These are phyloP conservation scores for Cyclotella sp. DNA, from an alignment of 108 stramenopile genomes.

Conservation along the genomic window DNA sequence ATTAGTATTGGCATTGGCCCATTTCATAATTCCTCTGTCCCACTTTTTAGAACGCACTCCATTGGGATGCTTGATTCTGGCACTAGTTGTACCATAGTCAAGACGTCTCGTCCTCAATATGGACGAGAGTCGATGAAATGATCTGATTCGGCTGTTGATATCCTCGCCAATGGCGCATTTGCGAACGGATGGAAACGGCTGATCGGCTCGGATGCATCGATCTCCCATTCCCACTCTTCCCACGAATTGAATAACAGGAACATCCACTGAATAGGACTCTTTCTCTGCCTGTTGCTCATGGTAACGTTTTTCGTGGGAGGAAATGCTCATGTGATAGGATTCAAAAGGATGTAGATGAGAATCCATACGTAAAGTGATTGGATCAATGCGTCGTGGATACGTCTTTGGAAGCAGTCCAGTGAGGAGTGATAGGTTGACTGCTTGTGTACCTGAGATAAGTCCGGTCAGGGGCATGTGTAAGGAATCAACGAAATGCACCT, in stretches of 20 bases:
- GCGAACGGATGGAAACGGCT: conserved; percentile 49
- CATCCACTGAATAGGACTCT: background rate
- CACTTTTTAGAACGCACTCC: too few species aligned
- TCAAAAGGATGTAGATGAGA: background rate
- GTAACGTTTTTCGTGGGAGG: background rate
- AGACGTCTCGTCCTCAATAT: background rate
- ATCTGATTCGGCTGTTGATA: background rate
- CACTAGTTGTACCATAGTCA: too few species aligned
- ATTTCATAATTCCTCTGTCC: too few species aligned
- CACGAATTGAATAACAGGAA: conserved; percentile 57
- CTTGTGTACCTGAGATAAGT: background rate
- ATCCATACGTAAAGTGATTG: conserved; percentile 11
- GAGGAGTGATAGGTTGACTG: conserved; percentile 21
- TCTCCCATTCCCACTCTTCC: conserved; percentile 70
- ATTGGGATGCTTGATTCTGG: too few species aligned
- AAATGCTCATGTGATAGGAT: background rate
- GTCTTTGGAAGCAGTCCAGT: conserved; percentile 17
- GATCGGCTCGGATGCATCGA: conserved; percentile 72
- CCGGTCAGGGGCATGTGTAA: background rate
- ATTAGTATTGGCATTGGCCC: too few species aligned
- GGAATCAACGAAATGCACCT: conserved; percentile 15
- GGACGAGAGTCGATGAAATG: background rate
- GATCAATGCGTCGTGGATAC: conserved; percentile 23
- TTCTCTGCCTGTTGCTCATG: background rate
- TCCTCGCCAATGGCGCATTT: background rate